Evolutionary conservation across 2,329 filamentous ascomycete genomes (phyloP), one percentile per base, ranked within the genome.

Genomic region (Mariannaea elegans): DNA sequence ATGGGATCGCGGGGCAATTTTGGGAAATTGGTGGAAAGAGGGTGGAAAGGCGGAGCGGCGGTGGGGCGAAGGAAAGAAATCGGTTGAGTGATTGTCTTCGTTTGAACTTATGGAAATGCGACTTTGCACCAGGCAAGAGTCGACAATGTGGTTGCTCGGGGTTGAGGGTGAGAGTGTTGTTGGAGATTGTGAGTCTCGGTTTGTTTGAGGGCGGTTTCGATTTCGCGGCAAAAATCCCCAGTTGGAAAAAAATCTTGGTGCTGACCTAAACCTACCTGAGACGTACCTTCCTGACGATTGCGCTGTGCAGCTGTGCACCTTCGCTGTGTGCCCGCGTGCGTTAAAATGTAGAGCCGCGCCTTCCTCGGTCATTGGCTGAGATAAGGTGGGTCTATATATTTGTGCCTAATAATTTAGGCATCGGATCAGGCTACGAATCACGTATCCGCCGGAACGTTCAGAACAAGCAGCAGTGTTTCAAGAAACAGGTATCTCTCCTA

Each of bases 51-150:
- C 59, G 61, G 61, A 60, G 55, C 58, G 48, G 63, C 55, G 54
- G 62, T 63, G 67, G 63, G 56, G 60, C 63, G 59, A 41, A 41
- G 32, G 53, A 56, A 61, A 63, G 56, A 63, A 65, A 56, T 66
- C 66, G 63, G 59, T 72, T 61, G 63, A 72, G 64, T 71, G 66
- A 56, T 72, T 71, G 69, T 66, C 73, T 67, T 59, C 52, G 45
- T 57, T 63, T 51, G 41, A 51, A 12, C 39, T 53, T 41, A 54
- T 61, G 27, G 45, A 50, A n/a, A 45, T 62, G 56, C 64, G 68
- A 75, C 70, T 73, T 76, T 78, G 77, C 76, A 64, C 77, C 77
- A 77, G 76, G 76, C 76, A 78, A 77, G 69, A 69, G 54, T 67
- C 48, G 57, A 60, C 57, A 21, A 34, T 42, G 50, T 44, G 60